Evolutionary conservation across 2,329 filamentous ascomycete genomes (phyloP), one percentile per base, ranked within the genome.

Genomic region (Stenocarpella maydis): DNA sequence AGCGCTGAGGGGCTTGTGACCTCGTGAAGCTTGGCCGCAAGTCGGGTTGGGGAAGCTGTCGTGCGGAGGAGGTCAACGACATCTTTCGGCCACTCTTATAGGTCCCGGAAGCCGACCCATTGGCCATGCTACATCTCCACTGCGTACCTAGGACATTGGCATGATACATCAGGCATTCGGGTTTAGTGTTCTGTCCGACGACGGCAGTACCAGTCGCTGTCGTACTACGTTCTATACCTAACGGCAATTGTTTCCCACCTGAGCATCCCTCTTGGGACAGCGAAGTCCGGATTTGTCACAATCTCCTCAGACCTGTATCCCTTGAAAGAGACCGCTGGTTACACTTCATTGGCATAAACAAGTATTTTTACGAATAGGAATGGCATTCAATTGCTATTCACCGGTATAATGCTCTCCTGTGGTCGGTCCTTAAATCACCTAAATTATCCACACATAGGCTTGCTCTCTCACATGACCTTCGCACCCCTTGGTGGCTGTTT

Each of bases 401-500:
- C 31, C 31, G 31, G n/a, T 9, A 37, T 37, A 37, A 5, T 10
- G 34, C 34, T 10, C 5, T 37, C 34, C 34, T 37, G 5, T 2
- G 10, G 2, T 37, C 34, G 12, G 34, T 12, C 34, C 34, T 9
- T 37, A 37, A 37, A 5, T 10, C 34, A 12, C 9, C 10, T 9
- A 9, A 12, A 37, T 37, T 37, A 37, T 37, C 34, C 9, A 37
- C 10, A 37, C 34, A 37, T 37, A 37, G 34, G 34, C 34, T 37
- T 9, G 9, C 10, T 14, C 14, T 7, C 10, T 54, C 19, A 54
- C 3, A 10, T 31, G n/a, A 52, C 39, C 47, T 68, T 54, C 2
- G 52, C 43, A 2, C 24, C 52, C 24, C 37, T 14, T 6, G 49
- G 45, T 14, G 72, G 74, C 58, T 67, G 69, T 15, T 60, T 64